Percentiles rank a stretch among this genome's conserved stretches.
Conservation (phyloP, 2,329 filamentous ascomycete genomes). For the Ophiocordyceps australis region DNA sequence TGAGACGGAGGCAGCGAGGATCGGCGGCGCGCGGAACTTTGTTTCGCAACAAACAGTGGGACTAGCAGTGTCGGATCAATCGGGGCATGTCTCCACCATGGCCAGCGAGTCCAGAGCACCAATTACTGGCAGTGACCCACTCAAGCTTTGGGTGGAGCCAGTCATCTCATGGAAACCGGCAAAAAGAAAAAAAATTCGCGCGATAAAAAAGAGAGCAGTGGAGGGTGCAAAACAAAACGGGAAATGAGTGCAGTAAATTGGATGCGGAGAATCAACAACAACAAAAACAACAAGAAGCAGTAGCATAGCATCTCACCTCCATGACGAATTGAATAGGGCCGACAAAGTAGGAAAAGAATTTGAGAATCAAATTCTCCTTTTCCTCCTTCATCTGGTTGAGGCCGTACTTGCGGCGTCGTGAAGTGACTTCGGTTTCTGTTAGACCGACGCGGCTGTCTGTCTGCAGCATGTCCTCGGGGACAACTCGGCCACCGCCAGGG, state of each 20-base stretch:
- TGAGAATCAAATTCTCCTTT: constrained; percentile 68
- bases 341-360: constrained; percentile 70
- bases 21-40: constrained; percentile 1
- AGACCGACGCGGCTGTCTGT: constrained; percentile 60
- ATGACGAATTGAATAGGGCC: constrained; percentile 90
- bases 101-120: constrained; percentile 7
- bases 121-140: constrained; percentile 9
- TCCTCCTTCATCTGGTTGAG: constrained; percentile 85
- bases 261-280: background rate
- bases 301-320: constrained; percentile 50
- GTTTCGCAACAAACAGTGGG: constrained; percentile 6
- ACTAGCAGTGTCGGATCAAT: constrained; percentile 7
- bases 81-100: constrained; percentile 7
- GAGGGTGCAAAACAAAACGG: constrained; percentile 1
- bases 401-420: constrained; percentile 53
- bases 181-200: constrained; percentile 9
- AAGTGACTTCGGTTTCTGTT: constrained; percentile 47
- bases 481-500: constrained; percentile 36
- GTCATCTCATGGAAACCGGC: no score
- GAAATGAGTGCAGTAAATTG: background rate
- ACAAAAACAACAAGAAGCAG: no score
- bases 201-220: constrained; percentile 7
- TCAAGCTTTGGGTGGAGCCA: constrained; percentile 14
- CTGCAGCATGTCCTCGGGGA: constrained; percentile 60
- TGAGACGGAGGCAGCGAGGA: constrained; percentile 1